Evolutionary conservation across 192 early-diverging fungal genomes (phyloP), one percentile per base, ranked within the genome.

Genomic region (Coemansia sp.): DNA sequence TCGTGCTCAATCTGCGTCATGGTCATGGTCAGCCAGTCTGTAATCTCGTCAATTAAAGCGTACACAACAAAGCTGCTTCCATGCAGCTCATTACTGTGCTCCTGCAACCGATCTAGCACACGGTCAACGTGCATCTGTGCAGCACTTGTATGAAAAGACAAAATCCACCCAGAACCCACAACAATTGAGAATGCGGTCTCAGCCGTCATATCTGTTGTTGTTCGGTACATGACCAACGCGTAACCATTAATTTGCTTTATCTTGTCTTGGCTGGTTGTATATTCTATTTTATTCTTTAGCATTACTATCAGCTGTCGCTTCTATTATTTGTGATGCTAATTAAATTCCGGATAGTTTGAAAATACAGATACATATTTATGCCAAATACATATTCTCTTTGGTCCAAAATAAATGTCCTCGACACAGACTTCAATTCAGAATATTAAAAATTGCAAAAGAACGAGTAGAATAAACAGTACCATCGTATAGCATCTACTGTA

Each of bases 11-110:
- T 85, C 19, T 79, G 67, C 23, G 81, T 61, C 54, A 92, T 74
- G 2, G 87, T 60, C 14, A 86, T 86, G 32, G 85, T 84, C 66
- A 92, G 89, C 9, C 79, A 75, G 64, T 95, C 93, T 1, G 90
- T 90, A 19, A 93, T 82, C 50, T 89, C 85, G 72, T 94, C 91
- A 24, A 94, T 85, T 12, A 93, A 63, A 7, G 85, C 91, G 64
- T 91, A 92, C 12, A 57, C 68, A 14, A 63, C 49, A 43, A 35
- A 49, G 11, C 17, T 11, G 1, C 48, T 25, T 9, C 57, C 15
- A 11, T 11, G 37, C 41, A 50, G 52, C 25, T 17, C 21, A 47
- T 21, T 14, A 10, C 37, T 19, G 19, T 5, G 11, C 24, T 54
- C 24, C 52, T 54, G 5, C 52, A 62, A 39, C 1, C 62, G 52